Evolutionary conservation across 768 basidiomycete genomes (phyloP), one percentile per base, ranked within the genome.

Genomic region (Russula sp.): DNA sequence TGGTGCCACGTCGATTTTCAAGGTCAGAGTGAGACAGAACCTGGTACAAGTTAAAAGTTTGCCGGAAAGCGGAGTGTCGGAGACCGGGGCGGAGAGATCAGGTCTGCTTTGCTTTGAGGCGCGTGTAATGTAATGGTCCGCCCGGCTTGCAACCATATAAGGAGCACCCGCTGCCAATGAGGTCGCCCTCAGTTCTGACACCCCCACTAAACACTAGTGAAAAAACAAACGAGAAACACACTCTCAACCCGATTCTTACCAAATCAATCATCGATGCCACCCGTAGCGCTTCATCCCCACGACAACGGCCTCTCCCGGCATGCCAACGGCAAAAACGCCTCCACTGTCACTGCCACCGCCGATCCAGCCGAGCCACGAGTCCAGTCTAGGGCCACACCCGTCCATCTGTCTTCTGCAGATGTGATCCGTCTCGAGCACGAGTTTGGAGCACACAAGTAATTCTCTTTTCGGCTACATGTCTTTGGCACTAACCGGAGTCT

Each of bases 391-490:
- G 16, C 4, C 22, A 18, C 67, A 62, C 40, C 16, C 13, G n/a
- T 16, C 16, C 76, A 75, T 66, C 59, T 85, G 27, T 78, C 81
- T 11, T 87, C 88, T n/a, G 80, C 80, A 50, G 81, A 88, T 45
- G 80, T 94, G 50, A 90, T 98, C 67, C 77, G 79, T 50, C 79
- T 94, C 68, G 94, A 98, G 74, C 83, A 92, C 68, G 80, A 88
- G 71, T 81, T 87, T 70, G 86, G 87, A 35, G 92, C 92, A 58
- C 92, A 94, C 81, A 94, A 94, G 93, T 94, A 75, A 75, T 82
- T 18, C 53, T n/a, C 37, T 27, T 37, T 16, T 45, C 13, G 27
- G 16, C 49, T n/a, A 5, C 35, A n/a, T 35, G 34, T 49, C 47
- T 20, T 16, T 20, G 39, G 6, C 22, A 34, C 54, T 55, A 8